Evolutionary conservation across 257 asterid genomes (phyloP), one percentile per base, ranked within the genome.

Genomic region (Haberlea rhodopensis): DNA sequence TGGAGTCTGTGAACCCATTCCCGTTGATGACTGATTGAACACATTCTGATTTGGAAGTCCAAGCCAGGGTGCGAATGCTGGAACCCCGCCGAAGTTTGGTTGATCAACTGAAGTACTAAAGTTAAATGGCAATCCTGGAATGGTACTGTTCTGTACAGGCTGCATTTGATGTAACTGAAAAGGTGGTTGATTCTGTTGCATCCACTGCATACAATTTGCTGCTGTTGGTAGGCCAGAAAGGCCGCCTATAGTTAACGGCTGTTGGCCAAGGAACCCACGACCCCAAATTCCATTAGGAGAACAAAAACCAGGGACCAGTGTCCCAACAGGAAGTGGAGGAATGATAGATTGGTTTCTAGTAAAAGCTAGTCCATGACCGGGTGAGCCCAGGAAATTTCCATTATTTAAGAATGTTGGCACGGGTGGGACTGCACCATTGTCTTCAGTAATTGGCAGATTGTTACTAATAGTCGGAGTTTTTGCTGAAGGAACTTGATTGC

Each of bases 171-270:
- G 71, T 2, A 78, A 56, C 19, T 60, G 96, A 56, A 49, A 77
- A 5, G 87, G 85, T 19, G 85, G 86, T 24, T 60, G 75, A 68
- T 66, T 54, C 66, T 76, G 91, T 29, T 70, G 90, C 78, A 81
- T 67, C 92, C 87, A 84, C n/a, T 73, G 76, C 84, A 83, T 80
- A 48, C 79, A 78, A 32, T 75, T 78, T 26, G 79, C 37, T 21
- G 79, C 49, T 4, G 85, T 83, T 22, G 80, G 65, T 19, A 77
- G 79, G n/a, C 71, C 34, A 26, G 81, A 78, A 64, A 79, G 32
- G 69, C 83, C 48, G 0, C 48, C 83, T 25, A 73, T 53, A 65
- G 27, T 75, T 32, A 61, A 90, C 8, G 79, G 87, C 68, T 78
- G 92, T 32, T 73, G 86, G 55, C 48, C 66, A 10, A 78, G 85